Percentiles rank a stretch among this genome's conserved stretches.
Evolutionary conservation across 2,329 filamentous ascomycete genomes (phyloP).

Genomic region (Macrophomina tecta): DNA sequence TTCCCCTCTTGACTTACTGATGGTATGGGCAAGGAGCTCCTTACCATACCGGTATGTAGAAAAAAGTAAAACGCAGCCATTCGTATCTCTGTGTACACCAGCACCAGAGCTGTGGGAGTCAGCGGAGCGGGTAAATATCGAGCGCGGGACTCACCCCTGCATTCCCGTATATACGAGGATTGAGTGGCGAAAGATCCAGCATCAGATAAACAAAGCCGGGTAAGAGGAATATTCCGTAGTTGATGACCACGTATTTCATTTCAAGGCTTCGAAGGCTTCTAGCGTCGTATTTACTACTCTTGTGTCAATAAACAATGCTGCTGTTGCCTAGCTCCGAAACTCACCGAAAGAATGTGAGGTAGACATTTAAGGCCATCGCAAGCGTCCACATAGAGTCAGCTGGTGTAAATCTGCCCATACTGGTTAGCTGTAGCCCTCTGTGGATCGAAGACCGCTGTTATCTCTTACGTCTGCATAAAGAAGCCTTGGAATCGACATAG

Average conservation of each 20-base stretch:
- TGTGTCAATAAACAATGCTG: neutral
- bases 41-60: slow-evolving; percentile 76
- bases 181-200: slow-evolving; percentile 54
- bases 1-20: neutral
- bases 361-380: slow-evolving; percentile 84
- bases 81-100: slow-evolving; percentile 75
- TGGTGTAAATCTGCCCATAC: slow-evolving; percentile 70
- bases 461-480: slow-evolving; percentile 75
- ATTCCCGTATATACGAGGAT: slow-evolving; percentile 72
- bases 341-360: slow-evolving; percentile 75
- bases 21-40: neutral
- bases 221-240: slow-evolving; percentile 77
- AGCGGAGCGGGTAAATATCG: neutral
- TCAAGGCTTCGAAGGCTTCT: slow-evolving; percentile 70
- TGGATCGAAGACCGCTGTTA: slow-evolving; percentile 25
- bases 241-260: slow-evolving; percentile 70
- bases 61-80: slow-evolving; percentile 73
- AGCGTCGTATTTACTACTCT: slow-evolving; percentile 65
- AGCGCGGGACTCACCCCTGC: slow-evolving; percentile 58
- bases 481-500: slow-evolving; percentile 80
- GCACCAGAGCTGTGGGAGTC: slow-evolving; percentile 71
- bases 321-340: neutral
- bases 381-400: slow-evolving; percentile 79
- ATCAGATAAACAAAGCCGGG: slow-evolving; percentile 73
- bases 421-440: no score